Percentiles rank a stretch among this genome's conserved stretches.
phyloP scores from a whole-genome alignment of 176 grass and related monocot genomes.

The Aegilops sharonensis region DNA sequence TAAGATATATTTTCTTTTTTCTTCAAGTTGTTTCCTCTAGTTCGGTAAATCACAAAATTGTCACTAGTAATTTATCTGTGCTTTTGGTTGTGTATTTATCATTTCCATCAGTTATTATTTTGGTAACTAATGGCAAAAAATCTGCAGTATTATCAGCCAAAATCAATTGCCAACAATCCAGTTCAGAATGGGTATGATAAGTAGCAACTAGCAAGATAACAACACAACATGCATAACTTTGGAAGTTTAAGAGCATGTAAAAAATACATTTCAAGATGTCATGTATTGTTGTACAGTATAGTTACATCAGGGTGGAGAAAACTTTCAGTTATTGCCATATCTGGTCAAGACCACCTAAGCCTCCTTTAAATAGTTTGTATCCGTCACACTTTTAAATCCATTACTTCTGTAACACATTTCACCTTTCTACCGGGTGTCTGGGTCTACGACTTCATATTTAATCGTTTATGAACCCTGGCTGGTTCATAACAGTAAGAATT shows the following conservation, averaged over 20 bases:
- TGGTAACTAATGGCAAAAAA: not conserved
- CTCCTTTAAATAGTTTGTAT: not conserved
- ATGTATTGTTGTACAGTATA: not conserved
- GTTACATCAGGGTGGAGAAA: not conserved
- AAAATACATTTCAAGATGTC: not conserved
- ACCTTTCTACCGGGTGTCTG: not conserved
- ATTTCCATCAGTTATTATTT: not conserved
- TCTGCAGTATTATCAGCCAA: not conserved
- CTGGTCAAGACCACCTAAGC: not conserved
- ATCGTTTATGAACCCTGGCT: not conserved
- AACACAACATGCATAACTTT: not conserved
- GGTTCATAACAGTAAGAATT: not conserved
- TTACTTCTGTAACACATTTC: not conserved
- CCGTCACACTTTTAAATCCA: not conserved
- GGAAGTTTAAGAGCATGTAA: not conserved
- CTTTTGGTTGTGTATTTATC: not conserved
- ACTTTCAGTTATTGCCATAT: not conserved
- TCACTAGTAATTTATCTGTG: not conserved
- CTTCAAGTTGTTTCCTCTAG: not conserved
- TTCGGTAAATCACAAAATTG: not conserved
- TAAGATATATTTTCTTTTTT: not conserved
- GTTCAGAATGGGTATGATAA: not conserved
- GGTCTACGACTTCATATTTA: not conserved
- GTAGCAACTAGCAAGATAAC: not conserved
- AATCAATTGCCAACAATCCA: not conserved